Conservation (phyloP, 805 yeast species). For the Zygotorulaspora chibaensis region DNA sequence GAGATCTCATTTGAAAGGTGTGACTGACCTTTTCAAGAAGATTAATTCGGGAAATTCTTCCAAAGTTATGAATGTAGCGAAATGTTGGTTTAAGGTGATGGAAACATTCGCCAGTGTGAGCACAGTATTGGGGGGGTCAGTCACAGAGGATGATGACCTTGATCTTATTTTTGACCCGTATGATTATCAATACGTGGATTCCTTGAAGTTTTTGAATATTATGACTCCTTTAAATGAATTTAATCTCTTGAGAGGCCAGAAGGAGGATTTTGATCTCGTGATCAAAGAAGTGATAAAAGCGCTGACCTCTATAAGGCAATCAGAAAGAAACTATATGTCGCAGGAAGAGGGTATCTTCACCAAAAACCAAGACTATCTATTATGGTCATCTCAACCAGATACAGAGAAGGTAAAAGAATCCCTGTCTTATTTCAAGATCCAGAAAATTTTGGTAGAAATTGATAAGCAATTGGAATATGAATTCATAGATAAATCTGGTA, state of each 20-base stretch:
- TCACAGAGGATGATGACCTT: conserved; percentile 30
- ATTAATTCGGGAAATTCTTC: conserved; percentile 34
- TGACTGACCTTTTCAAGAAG: conserved; percentile 35
- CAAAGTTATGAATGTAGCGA: conserved; percentile 35
- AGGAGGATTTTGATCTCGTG: conserved; percentile 36
- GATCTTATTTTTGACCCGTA: conserved; percentile 34
- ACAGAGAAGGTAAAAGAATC: conserved; percentile 16
- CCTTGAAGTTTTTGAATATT: conserved; percentile 32
- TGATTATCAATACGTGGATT: conserved; percentile 35
- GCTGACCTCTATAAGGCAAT: conserved; percentile 26
- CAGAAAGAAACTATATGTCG: conserved; percentile 21
- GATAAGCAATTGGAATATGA: conserved; percentile 34
- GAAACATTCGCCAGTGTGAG: conserved; percentile 38
- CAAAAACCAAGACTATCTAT: conserved; percentile 28
- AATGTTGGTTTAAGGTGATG: conserved; percentile 38
- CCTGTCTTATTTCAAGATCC: conserved; percentile 32
- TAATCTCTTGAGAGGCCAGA: conserved; percentile 35
- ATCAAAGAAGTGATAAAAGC: conserved; percentile 35
- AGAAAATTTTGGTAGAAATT: conserved; percentile 33
- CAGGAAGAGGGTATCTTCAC: conserved; percentile 22
- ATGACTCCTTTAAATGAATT: conserved; percentile 37
- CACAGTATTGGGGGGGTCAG: conserved; percentile 36
- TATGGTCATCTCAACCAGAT: conserved; percentile 26
- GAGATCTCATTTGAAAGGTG: conserved; percentile 38
- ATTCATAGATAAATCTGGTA: conserved; percentile 35